A percentile compares a stretch with the other conserved stretches of the same genome.
Conservation (phyloP, 129 eudicot species). For the Solidago caesia region DNA sequence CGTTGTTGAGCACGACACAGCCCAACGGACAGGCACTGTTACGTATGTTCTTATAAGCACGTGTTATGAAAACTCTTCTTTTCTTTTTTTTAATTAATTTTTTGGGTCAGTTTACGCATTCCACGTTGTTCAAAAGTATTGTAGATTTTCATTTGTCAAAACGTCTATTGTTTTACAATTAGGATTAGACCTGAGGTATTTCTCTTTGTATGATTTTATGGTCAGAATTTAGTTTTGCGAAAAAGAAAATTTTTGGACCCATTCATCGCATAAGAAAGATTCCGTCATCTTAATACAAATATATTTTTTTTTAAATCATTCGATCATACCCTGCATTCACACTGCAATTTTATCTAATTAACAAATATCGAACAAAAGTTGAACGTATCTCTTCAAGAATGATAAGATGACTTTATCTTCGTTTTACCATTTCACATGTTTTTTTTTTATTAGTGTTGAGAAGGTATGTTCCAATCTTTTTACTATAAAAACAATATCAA, state of each 20-base stretch:
- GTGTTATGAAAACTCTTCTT: too few relatives aligned
- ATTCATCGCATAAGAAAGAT: background rate
- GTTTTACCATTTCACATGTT: background rate
- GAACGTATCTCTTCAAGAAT: background rate
- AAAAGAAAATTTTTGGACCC: background rate
- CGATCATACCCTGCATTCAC: slow-evolving; percentile 7
- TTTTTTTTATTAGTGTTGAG: background rate
- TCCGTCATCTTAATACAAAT: background rate
- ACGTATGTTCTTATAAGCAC: too few relatives aligned
- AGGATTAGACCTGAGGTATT: too few relatives aligned
- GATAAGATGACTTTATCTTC: slow-evolving; percentile 21
- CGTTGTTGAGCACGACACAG: too few relatives aligned
- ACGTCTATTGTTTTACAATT: too few relatives aligned
- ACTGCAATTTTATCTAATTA: background rate
- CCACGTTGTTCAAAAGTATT: too few relatives aligned
- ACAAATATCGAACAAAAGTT: background rate
- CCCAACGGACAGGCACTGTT: too few relatives aligned
- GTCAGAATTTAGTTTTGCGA: background rate
- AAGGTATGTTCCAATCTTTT: background rate
- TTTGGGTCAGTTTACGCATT: too few relatives aligned
- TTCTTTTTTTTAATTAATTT: too few relatives aligned
- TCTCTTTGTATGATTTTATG: background rate
- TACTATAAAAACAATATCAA: slow-evolving; percentile 20
- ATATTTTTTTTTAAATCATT: background rate
- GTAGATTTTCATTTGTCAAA: too few relatives aligned